A percentile compares a stretch with the other conserved stretches of the same genome.
Conservation (phyloP, 495 filamentous ascomycete species). For the Penicillium atrosanguineum region DNA sequence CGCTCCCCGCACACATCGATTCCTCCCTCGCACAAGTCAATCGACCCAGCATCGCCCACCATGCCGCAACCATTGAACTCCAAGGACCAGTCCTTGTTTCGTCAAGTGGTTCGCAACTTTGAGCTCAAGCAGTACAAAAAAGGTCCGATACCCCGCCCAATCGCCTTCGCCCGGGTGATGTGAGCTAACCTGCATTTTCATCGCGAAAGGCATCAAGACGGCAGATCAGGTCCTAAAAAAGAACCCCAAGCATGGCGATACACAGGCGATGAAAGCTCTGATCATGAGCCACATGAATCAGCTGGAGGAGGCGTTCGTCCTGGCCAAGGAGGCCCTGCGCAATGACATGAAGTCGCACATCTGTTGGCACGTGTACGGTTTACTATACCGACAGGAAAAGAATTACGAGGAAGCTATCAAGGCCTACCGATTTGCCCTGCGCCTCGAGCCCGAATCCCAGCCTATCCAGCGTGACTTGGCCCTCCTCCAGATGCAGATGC, state of each 20-base stretch:
- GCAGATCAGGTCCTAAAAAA: constrained; percentile 93
- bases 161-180: not conserved
- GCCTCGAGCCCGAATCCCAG: constrained; percentile 84
- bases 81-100: constrained; percentile 92
- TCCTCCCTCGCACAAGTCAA: constrained; percentile 38
- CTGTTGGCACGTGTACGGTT: constrained; percentile 99
- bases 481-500: constrained; percentile 91
- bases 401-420: constrained; percentile 99
- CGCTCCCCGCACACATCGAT: constrained; percentile 45
- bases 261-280: constrained; percentile 96
- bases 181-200: constrained; percentile 22
- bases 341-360: constrained; percentile 99
- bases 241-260: constrained; percentile 95
- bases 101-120: constrained; percentile 89
- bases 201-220: constrained; percentile 70
- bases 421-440: constrained; percentile 92
- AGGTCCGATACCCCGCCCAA: constrained; percentile 37
- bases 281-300: constrained; percentile 91
- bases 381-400: constrained; percentile 87
- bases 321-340: constrained; percentile 86
- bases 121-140: constrained; percentile 99
- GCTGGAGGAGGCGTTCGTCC: constrained; percentile 85
- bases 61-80: constrained; percentile 83
- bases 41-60: constrained; percentile 35
- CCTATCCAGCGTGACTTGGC: constrained; percentile 95